Percentiles rank a stretch among this genome's conserved stretches.
Evolutionary conservation across 192 early-diverging fungal genomes (phyloP).

Genomic region (Backusella morwellensis): DNA sequence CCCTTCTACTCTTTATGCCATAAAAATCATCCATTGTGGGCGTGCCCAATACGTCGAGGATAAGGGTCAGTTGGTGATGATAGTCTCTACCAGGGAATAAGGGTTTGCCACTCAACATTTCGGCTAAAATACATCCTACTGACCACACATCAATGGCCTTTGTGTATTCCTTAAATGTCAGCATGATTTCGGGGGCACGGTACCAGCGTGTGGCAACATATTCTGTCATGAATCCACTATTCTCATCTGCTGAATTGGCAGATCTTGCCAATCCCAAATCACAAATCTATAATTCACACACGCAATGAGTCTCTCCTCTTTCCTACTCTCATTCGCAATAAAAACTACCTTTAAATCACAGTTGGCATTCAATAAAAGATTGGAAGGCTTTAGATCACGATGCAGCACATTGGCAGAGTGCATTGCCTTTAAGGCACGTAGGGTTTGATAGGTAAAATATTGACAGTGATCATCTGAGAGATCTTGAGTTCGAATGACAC

Average conservation of each 20-base stretch:
- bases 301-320: background rate
- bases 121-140: constrained; percentile 86
- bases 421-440: constrained; percentile 97
- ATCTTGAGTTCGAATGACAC: constrained; percentile 94
- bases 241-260: constrained; percentile 77
- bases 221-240: constrained; percentile 92
- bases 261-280: constrained; percentile 98
- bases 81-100: constrained; percentile 87
- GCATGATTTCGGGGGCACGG: constrained; percentile 93
- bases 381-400: constrained; percentile 96
- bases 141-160: constrained; percentile 97
- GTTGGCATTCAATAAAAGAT: constrained; percentile 87
- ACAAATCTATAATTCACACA: constrained; percentile 67
- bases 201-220: constrained; percentile 96
- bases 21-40: constrained; percentile 89
- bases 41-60: constrained; percentile 95
- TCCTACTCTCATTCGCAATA: background rate
- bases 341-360: constrained; percentile 76
- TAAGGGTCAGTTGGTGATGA: constrained; percentile 94
- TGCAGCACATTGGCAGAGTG: constrained; percentile 98
- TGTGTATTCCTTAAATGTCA: constrained; percentile 97
- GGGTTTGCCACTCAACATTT: constrained; percentile 78
- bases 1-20: constrained; percentile 72
- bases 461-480: constrained; percentile 96
- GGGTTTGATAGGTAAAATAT: constrained; percentile 98